A percentile compares a stretch with the other conserved stretches of the same genome.
Conservation (phyloP, 2,329 filamentous ascomycete species). For the Ophiostoma triangulosporum region DNA sequence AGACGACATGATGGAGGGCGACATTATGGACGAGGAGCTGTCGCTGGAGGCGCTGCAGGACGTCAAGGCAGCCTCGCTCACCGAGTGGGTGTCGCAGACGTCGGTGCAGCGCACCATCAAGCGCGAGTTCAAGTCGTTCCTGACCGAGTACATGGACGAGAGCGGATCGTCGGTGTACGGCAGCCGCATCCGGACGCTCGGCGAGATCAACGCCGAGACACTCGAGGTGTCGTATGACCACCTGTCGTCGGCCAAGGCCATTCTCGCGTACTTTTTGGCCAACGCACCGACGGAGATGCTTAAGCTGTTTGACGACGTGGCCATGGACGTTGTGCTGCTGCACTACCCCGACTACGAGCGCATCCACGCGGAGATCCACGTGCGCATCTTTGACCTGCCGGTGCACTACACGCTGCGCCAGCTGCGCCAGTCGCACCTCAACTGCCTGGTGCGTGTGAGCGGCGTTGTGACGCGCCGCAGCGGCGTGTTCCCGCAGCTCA, state of each 20-base stretch:
- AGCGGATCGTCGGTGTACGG: conserved; percentile 87
- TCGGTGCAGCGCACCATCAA: conserved; percentile 87
- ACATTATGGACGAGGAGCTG: conserved; percentile 92
- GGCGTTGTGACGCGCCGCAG: conserved; percentile 90
- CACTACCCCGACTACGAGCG: conserved; percentile 97
- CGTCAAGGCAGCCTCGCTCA: conserved; percentile 83
- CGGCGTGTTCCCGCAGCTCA: conserved; percentile 93
- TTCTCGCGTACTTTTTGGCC: conserved; percentile 87
- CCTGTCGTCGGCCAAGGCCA: conserved; percentile 78
- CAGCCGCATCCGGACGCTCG: conserved; percentile 84
- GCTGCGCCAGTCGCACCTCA: conserved; percentile 86
- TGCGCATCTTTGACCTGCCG: conserved; percentile 88
- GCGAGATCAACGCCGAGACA: conserved; percentile 91
- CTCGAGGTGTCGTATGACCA: conserved; percentile 95
- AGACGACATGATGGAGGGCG: conserved; percentile 80
- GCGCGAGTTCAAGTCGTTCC: conserved; percentile 91
- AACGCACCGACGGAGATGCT: conserved; percentile 93
- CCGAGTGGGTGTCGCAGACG: conserved; percentile 87
- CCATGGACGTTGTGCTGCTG: conserved; percentile 88
- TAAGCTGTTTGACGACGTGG: conserved; percentile 90
- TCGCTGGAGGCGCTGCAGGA: conserved; percentile 84
- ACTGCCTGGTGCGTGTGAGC: conserved; percentile 86
- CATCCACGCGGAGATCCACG: conserved; percentile 95
- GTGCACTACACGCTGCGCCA: conserved; percentile 92
- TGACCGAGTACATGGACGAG: conserved; percentile 90